These are phyloP conservation scores for Asterella californica DNA, from an alignment of 225 moss, liverwort and hornwort species.

Conservation along the genomic window DNA sequence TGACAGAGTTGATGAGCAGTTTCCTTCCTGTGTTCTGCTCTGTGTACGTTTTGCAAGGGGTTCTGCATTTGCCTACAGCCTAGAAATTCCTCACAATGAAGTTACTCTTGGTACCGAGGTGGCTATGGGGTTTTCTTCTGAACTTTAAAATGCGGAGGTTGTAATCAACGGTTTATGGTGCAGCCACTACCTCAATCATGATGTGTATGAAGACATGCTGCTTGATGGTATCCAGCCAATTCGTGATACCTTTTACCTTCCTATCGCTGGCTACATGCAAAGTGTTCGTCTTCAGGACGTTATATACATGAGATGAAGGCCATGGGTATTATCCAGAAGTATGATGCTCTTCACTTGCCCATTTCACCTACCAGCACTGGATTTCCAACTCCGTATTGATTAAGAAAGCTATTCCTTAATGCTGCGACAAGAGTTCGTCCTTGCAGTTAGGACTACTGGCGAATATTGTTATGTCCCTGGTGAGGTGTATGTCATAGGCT, in stretches of 20 bases:
- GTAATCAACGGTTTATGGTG: background rate
- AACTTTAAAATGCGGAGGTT: background rate
- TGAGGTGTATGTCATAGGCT: background rate
- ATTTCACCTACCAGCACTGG: background rate
- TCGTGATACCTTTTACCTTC: constrained; percentile 61
- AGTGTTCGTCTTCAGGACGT: constrained; percentile 66
- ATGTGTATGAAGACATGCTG: constrained; percentile 88
- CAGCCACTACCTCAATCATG: constrained; percentile 61
- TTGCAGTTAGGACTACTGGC: background rate
- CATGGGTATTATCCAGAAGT: constrained; percentile 86
- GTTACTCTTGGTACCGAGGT: background rate
- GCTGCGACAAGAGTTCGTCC: background rate
- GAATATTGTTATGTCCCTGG: background rate
- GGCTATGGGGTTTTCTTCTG: background rate
- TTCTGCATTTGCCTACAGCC: background rate
- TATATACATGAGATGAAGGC: constrained; percentile 81
- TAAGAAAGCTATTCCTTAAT: background rate
- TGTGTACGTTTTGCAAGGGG: background rate
- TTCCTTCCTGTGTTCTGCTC: background rate
- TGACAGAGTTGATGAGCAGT: background rate
- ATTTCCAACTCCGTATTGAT: background rate
- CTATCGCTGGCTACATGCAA: constrained; percentile 62
- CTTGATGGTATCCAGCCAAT: constrained; percentile 71
- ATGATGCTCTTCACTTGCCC: background rate
- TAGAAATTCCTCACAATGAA: background rate